These are phyloP conservation scores for Decorospora gaudefroyi DNA, from an alignment of 2,329 filamentous ascomycete genomes.

Conservation along the genomic window DNA sequence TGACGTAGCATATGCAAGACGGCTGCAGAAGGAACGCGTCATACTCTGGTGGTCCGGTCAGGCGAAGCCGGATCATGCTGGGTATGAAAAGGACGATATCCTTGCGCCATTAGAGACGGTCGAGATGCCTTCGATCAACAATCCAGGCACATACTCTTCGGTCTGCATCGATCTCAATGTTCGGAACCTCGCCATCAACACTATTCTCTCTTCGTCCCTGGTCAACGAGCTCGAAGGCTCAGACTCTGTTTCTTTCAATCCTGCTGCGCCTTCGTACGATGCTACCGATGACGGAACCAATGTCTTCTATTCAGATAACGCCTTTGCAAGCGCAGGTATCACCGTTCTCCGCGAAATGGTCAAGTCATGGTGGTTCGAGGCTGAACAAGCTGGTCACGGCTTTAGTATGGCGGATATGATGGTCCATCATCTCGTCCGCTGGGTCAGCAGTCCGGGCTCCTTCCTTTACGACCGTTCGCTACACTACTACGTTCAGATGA, in stretches of 20 bases:
- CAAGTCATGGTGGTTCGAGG: slow-evolving; percentile 96
- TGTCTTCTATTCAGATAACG: slow-evolving; percentile 79
- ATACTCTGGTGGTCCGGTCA: slow-evolving; percentile 96
- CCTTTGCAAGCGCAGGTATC: slow-evolving; percentile 90
- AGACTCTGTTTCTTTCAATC: slow-evolving; percentile 84
- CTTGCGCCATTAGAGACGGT: slow-evolving; percentile 80
- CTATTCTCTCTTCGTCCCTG: slow-evolving; percentile 91
- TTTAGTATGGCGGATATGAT: slow-evolving; percentile 91
- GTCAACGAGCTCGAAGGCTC: slow-evolving; percentile 95
- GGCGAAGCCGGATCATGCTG: slow-evolving; percentile 89
- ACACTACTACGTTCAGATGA: slow-evolving; percentile 98
- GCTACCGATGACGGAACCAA: slow-evolving; percentile 65
- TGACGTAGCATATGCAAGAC: slow-evolving; percentile 89
- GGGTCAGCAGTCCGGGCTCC: slow-evolving; percentile 91
- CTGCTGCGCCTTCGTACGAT: slow-evolving; percentile 66
- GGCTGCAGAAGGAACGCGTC: slow-evolving; percentile 87
- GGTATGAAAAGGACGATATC: slow-evolving; percentile 91
- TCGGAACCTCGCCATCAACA: slow-evolving; percentile 95
- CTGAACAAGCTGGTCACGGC: slow-evolving; percentile 71
- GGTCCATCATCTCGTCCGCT: slow-evolving; percentile 94
- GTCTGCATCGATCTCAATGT: slow-evolving; percentile 96
- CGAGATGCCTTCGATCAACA: slow-evolving; percentile 91
- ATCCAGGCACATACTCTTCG: slow-evolving; percentile 89
- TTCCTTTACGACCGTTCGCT: slow-evolving; percentile 94
- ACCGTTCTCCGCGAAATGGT: slow-evolving; percentile 96